phyloP scores from a whole-genome alignment of 139 green algal genomes.

The Coelastrella sp. region DNA sequence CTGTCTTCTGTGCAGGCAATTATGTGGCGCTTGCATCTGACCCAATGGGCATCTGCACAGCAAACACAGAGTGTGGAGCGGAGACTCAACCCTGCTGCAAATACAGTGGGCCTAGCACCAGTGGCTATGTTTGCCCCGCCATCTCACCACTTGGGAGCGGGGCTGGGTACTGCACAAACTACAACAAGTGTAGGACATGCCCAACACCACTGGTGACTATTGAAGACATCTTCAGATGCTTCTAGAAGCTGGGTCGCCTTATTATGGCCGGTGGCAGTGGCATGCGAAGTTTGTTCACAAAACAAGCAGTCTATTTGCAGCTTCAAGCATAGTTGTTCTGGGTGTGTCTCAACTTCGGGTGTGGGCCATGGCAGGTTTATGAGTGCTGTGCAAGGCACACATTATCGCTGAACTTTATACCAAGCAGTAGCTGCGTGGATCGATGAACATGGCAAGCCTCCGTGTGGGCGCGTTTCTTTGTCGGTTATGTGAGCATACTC shows the following conservation, averaged over 20 bases:
- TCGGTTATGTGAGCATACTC: too few species aligned
- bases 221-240: conserved; percentile 29
- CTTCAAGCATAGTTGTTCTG: too few species aligned
- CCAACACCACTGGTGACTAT: neutral
- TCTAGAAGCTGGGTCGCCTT: neutral
- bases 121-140: neutral
- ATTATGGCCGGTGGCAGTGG: too few species aligned
- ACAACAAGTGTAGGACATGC: neutral
- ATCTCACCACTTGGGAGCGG: neutral
- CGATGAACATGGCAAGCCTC: too few species aligned
- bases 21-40: neutral
- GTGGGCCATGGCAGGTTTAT: too few species aligned
- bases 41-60: conserved; percentile 12
- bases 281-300: too few species aligned
- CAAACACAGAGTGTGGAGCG: conserved; percentile 4
- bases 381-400: too few species aligned
- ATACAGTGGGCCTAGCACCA: neutral
- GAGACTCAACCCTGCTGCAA: conserved; percentile 17
- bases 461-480: too few species aligned
- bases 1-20: neutral
- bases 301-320: too few species aligned
- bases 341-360: too few species aligned
- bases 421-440: too few species aligned
- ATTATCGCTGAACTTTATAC: too few species aligned
- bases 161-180: neutral